Evolutionary conservation across 2,329 filamentous ascomycete species (phyloP), one percentile per base, ranked within the genome.

Genomic region (Seiridium cupressi): DNA sequence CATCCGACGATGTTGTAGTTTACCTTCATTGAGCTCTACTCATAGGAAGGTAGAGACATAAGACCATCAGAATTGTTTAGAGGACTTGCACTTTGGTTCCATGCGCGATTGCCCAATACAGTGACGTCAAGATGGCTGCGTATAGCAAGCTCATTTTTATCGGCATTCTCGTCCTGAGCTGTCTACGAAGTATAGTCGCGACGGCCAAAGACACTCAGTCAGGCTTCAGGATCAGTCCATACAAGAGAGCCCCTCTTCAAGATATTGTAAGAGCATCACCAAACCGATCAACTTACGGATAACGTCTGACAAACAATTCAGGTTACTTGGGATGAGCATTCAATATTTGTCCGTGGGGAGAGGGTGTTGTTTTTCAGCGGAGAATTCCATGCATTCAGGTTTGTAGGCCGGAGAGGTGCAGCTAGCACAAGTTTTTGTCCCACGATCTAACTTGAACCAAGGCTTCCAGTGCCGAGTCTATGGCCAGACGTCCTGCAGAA

Each of bases 401-500:
- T 31, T 11, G 53, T 44, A 10, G 7, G 8, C n/a, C 11, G 5
- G 8, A 8, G 3, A 7, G n/a, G 18, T 35, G 26, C 34, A 44
- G 10, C 10, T 36, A 35, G 11, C 9, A 44, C 8, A 11, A 44
- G n/a, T 13, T 10, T 13, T 26, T 26, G 31, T 55, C 11, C 9
- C 36, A 3, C 2, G 32, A 5, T 6, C 26, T 35, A 7, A 44
- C 36, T 35, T 32, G 10, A 13, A 10, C 26, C n/a, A 18, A 55
- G 53, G 34, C 72, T 81, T 1, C 79, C 80, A 0, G 78, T 81
- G 1, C 75, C 77, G 2, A 73, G 72, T 0, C 69, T 81, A 1
- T 81, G 87, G 77, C 78, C 90, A 5, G 91, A 93, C 65, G 70
- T 93, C 2, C 89, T 95, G 67, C 88, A 94, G 67, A 95, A 95